Evolutionary conservation across 2,329 filamentous ascomycete genomes (phyloP).

Genomic region (Mariannaea sp.): DNA sequence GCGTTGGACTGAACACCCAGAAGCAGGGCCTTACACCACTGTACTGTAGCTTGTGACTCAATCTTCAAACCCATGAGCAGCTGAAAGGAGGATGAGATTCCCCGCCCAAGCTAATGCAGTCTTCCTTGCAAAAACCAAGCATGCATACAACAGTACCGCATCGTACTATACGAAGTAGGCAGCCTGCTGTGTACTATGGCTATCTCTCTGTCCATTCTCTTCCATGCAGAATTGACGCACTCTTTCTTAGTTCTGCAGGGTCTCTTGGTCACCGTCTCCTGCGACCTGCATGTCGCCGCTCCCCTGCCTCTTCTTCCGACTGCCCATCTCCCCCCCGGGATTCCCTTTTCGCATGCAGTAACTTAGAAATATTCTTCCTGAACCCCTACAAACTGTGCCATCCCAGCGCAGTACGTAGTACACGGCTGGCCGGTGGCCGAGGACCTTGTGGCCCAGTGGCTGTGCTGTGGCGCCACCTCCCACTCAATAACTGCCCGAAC

Average conservation of each 20-base stretch:
- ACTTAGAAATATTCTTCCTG: too few relatives aligned
- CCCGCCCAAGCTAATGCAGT: constrained; percentile 28
- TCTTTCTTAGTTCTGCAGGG: too few relatives aligned
- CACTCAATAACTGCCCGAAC: neutral
- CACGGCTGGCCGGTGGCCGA: constrained; percentile 6
- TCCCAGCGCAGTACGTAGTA: too few relatives aligned
- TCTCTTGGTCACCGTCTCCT: too few relatives aligned
- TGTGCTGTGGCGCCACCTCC: constrained; percentile 22
- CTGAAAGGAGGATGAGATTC: constrained; percentile 25
- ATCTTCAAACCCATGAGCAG: constrained; percentile 32
- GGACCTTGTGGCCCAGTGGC: too few relatives aligned
- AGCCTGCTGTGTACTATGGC: too few relatives aligned
- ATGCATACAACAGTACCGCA: constrained; percentile 12
- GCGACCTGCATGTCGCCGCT: too few relatives aligned
- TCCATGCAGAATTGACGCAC: constrained; percentile 22
- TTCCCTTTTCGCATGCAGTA: too few relatives aligned
- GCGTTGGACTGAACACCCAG: too few relatives aligned
- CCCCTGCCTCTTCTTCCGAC: too few relatives aligned
- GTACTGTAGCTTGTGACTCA: constrained; percentile 16
- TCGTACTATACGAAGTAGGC: too few relatives aligned
- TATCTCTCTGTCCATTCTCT: constrained; percentile 8
- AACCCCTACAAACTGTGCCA: neutral
- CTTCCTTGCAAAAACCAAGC: constrained; percentile 1
- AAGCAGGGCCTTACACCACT: neutral
- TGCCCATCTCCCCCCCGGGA: too few relatives aligned